A percentile compares a stretch with the other conserved stretches of the same genome.
Evolutionary conservation across 441 rosid species (phyloP).

Genomic region (Biscutella laevigata): DNA sequence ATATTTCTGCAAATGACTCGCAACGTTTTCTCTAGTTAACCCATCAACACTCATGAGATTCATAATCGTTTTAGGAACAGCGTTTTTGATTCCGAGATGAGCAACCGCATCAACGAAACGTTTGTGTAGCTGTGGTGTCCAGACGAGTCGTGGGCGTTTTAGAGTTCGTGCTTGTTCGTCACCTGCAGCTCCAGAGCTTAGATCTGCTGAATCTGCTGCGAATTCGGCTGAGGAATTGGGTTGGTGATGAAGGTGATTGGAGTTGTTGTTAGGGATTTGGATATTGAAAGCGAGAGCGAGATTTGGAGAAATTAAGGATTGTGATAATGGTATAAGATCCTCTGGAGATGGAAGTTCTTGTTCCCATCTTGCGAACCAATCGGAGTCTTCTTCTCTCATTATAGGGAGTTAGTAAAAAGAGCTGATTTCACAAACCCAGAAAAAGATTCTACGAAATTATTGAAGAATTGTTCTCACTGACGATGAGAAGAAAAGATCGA

Average conservation of each 20-base stretch:
- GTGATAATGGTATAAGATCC: conserved; percentile 83
- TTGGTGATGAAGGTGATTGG: conserved; percentile 19
- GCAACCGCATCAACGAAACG: conserved; percentile 88
- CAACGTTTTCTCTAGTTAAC: conserved; percentile 80
- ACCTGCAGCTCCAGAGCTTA: conserved; percentile 57
- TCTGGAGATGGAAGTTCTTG: conserved; percentile 69
- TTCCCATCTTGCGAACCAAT: conserved; percentile 78
- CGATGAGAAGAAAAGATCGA: too few relatives aligned
- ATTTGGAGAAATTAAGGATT: conserved; percentile 81
- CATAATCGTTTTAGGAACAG: conserved; percentile 95
- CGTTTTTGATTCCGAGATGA: conserved; percentile 83
- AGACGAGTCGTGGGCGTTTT: conserved; percentile 78
- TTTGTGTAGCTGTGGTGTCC: conserved; percentile 96
- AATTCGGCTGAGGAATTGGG: conserved; percentile 52
- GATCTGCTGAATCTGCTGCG: conserved; percentile 30
- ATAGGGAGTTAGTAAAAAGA: too few relatives aligned
- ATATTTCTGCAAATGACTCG: conserved; percentile 85
- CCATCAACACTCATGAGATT: conserved; percentile 94
- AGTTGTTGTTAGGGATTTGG: conserved; percentile 25
- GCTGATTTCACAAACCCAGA: conserved; percentile 10
- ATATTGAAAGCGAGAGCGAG: conserved; percentile 89
- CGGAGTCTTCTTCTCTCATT: conserved; percentile 74
- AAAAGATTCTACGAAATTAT: too few relatives aligned
- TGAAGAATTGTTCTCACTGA: too few relatives aligned
- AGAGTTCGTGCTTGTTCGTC: conserved; percentile 85